Evolutionary conservation across 352 stramenopile species (phyloP).

Genomic region (Phytophthora foliorum): DNA sequence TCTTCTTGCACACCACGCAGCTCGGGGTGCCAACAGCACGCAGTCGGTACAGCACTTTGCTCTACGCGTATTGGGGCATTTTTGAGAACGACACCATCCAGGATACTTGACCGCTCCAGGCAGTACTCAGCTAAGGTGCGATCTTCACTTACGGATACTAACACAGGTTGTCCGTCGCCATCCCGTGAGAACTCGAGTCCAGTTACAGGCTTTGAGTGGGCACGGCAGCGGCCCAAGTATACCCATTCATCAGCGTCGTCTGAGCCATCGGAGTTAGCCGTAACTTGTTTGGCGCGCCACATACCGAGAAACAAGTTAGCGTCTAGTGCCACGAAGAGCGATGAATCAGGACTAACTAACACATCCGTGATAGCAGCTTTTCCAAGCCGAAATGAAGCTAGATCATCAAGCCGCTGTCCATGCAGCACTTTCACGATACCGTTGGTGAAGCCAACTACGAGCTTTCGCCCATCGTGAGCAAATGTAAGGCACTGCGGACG

Average conservation of each 20-base stretch:
- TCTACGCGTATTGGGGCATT: slow-evolving; percentile 82
- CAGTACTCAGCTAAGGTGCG: slow-evolving; percentile 92
- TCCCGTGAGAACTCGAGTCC: slow-evolving; percentile 89
- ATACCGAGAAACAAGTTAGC: slow-evolving; percentile 78
- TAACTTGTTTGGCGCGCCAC: slow-evolving; percentile 66
- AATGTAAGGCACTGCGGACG: slow-evolving; percentile 88
- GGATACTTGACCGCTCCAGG: slow-evolving; percentile 80
- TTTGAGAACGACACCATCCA: slow-evolving; percentile 89
- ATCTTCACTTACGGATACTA: slow-evolving; percentile 92
- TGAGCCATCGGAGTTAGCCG: slow-evolving; percentile 7
- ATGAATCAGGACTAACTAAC: slow-evolving; percentile 74
- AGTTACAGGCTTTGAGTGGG: slow-evolving; percentile 87
- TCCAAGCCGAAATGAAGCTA: slow-evolving; percentile 69
- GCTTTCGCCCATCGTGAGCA: slow-evolving; percentile 71
- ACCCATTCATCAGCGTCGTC: slow-evolving; percentile 66
- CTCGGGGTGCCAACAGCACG: slow-evolving; percentile 92
- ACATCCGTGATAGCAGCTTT: slow-evolving; percentile 86
- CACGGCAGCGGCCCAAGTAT: slow-evolving; percentile 84
- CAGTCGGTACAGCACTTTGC: slow-evolving; percentile 85
- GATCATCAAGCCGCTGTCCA: slow-evolving; percentile 78
- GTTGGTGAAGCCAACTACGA: slow-evolving; percentile 91
- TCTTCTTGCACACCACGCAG: slow-evolving; percentile 86
- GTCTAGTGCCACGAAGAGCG: slow-evolving; percentile 85
- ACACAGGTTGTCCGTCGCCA: slow-evolving; percentile 73
- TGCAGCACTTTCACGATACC: slow-evolving; percentile 90